Percentiles rank a stretch among this genome's conserved stretches.
Evolutionary conservation across 345 rosid genomes (phyloP).

Genomic region (Brassica cretica): DNA sequence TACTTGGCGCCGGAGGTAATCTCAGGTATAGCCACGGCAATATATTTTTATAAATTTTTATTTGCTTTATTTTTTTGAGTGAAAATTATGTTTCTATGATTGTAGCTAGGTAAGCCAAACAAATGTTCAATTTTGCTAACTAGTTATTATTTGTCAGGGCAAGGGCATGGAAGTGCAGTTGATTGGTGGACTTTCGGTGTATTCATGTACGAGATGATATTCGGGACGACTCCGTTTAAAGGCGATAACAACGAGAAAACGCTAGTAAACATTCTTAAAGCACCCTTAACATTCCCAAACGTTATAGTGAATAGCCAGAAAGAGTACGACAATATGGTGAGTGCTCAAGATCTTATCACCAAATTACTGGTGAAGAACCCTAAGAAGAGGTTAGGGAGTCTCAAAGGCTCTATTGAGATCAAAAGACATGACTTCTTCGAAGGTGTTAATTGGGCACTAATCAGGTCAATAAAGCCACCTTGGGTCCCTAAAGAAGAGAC

Average conservation of each 20-base stretch:
- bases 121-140: slow-evolving; percentile 1
- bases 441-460: slow-evolving; percentile 87
- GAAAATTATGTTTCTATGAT: background rate
- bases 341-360: slow-evolving; percentile 69
- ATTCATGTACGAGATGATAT: slow-evolving; percentile 83
- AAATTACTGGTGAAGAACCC: slow-evolving; percentile 79
- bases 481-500: slow-evolving; percentile 53
- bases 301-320: slow-evolving; percentile 48
- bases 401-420: slow-evolving; percentile 76
- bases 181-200: slow-evolving; percentile 98
- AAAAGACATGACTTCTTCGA: slow-evolving; percentile 85
- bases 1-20: slow-evolving; percentile 94
- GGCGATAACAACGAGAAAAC: slow-evolving; percentile 92
- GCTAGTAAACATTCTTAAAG: slow-evolving; percentile 73
- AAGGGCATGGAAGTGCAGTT: slow-evolving; percentile 94
- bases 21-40: slow-evolving; percentile 39
- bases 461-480: slow-evolving; percentile 81
- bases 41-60: background rate
- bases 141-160: slow-evolving; percentile 44
- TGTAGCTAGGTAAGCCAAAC: background rate
- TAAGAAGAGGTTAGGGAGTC: slow-evolving; percentile 74
- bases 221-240: slow-evolving; percentile 85
- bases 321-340: slow-evolving; percentile 65
- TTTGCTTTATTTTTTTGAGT: background rate
- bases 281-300: slow-evolving; percentile 78